Percentiles rank a stretch among this genome's conserved stretches.
These are phyloP conservation scores for Bigelowiella natans DNA, from an alignment of 78 protist species.

Conservation along the genomic window DNA sequence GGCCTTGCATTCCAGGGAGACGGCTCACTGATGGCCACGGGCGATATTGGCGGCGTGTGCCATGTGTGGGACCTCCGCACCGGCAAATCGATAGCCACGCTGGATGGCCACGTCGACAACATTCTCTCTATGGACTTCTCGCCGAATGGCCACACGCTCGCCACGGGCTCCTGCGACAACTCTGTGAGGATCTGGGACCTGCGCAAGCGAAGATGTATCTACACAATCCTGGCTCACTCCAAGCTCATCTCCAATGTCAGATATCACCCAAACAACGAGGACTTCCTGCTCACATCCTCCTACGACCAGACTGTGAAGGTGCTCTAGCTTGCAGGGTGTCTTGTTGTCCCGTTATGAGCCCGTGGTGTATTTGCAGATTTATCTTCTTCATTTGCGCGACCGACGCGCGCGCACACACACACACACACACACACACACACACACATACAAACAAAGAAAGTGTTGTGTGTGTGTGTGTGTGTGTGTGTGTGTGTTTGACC, in stretches of 20 bases:
- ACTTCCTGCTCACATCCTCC: not conserved
- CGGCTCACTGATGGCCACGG: not conserved
- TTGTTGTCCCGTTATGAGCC: too few relatives aligned
- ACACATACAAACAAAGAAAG: too few relatives aligned
- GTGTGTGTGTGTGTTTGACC: not conserved
- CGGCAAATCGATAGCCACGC: not conserved
- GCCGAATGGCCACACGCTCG: not conserved
- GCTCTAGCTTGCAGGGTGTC: too few relatives aligned
- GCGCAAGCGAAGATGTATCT: not conserved
- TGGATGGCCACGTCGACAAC: not conserved
- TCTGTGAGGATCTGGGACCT: not conserved
- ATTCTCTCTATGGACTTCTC: not conserved
- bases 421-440: too few relatives aligned
- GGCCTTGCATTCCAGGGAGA: not conserved
- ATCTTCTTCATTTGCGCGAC: too few relatives aligned
- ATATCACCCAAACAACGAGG: not conserved
- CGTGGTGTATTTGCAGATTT: too few relatives aligned
- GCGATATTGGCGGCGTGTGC: not conserved
- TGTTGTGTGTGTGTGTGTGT: not conserved
- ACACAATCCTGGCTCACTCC: not conserved
- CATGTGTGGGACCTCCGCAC: not conserved
- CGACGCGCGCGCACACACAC: too few relatives aligned
- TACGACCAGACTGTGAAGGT: not conserved
- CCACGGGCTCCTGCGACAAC: too few relatives aligned
- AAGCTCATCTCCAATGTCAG: not conserved